Percentiles rank a stretch among this genome's conserved stretches.
These are phyloP conservation scores for Pistacia integerrima DNA, from an alignment of 345 rosid species.

Conservation along the genomic window DNA sequence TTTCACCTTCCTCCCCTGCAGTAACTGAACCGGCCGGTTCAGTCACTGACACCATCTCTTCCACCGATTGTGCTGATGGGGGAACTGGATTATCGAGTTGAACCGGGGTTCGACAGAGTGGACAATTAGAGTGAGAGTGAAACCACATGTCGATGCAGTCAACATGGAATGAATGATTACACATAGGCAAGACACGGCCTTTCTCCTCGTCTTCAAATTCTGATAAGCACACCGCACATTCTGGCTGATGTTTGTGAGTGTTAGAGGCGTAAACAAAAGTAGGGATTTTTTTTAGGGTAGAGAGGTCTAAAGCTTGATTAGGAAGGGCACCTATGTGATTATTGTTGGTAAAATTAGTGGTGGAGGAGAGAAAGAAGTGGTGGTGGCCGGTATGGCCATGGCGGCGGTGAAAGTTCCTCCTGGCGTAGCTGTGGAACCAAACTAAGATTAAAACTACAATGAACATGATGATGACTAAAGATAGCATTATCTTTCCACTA, in stretches of 20 bases:
- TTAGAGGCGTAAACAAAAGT: slow-evolving; percentile 44
- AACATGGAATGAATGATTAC: slow-evolving; percentile 73
- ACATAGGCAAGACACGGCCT: slow-evolving; percentile 65
- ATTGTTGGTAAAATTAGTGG: slow-evolving; percentile 2
- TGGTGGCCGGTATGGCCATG: slow-evolving; percentile 47
- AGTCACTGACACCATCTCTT: neutral
- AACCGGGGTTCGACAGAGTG: slow-evolving; percentile 78
- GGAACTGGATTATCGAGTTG: slow-evolving; percentile 24
- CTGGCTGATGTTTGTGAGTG: slow-evolving; percentile 28
- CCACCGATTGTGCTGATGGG: slow-evolving; percentile 1
- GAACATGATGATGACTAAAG: slow-evolving; percentile 53
- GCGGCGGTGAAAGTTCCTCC: slow-evolving; percentile 46
- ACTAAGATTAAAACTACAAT: slow-evolving; percentile 43
- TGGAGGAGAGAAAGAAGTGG: slow-evolving; percentile 32
- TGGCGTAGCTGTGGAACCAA: slow-evolving; percentile 62
- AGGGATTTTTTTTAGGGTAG: slow-evolving; percentile 56
- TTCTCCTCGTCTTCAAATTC: slow-evolving; percentile 71
- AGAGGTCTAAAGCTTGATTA: slow-evolving; percentile 47
- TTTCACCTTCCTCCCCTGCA: slow-evolving; percentile 23
- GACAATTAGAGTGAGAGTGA: slow-evolving; percentile 69
- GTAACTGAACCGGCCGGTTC: slow-evolving; percentile 14
- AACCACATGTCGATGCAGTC: slow-evolving; percentile 93
- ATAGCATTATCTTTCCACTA: slow-evolving; percentile 63
- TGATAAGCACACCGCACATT: slow-evolving; percentile 76
- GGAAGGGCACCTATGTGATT: neutral